A percentile compares a stretch with the other conserved stretches of the same genome.
These are phyloP conservation scores for Liriodendron chinense DNA, from an alignment of 164 flowering plant genomes.

Conservation along the genomic window DNA sequence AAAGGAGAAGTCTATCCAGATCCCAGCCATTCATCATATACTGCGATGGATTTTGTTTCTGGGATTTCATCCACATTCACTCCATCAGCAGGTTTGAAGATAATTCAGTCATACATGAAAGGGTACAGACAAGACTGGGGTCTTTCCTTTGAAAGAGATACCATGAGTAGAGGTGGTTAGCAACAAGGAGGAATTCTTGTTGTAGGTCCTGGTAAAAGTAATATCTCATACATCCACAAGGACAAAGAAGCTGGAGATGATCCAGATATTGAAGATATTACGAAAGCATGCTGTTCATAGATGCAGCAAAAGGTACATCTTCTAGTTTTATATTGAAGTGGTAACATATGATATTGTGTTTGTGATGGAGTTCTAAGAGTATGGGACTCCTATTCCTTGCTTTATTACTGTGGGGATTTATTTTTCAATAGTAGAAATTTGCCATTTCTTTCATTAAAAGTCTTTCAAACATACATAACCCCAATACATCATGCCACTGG, in stretches of 20 bases:
- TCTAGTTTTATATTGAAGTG: too few species aligned
- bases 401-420: too few species aligned
- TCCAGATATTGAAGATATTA: constrained; percentile 68
- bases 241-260: constrained; percentile 98
- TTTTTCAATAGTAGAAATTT: too few species aligned
- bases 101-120: constrained; percentile 81
- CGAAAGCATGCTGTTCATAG: constrained; percentile 66
- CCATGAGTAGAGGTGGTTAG: constrained; percentile 84
- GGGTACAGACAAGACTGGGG: constrained; percentile 96
- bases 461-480: too few species aligned
- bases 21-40: constrained; percentile 77
- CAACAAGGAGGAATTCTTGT: constrained; percentile 93
- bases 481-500: too few species aligned
- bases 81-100: constrained; percentile 86
- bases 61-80: constrained; percentile 80
- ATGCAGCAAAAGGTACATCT: not conserved
- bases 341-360: too few species aligned
- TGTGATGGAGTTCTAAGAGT: too few species aligned
- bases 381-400: too few species aligned
- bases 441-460: too few species aligned
- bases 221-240: constrained; percentile 81
- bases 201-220: constrained; percentile 90
- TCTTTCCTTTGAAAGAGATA: constrained; percentile 80
- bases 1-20: constrained; percentile 97
- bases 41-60: constrained; percentile 75